Evolutionary conservation across 208 protist genomes (phyloP).

Genomic region (Crithidia expoeki): DNA sequence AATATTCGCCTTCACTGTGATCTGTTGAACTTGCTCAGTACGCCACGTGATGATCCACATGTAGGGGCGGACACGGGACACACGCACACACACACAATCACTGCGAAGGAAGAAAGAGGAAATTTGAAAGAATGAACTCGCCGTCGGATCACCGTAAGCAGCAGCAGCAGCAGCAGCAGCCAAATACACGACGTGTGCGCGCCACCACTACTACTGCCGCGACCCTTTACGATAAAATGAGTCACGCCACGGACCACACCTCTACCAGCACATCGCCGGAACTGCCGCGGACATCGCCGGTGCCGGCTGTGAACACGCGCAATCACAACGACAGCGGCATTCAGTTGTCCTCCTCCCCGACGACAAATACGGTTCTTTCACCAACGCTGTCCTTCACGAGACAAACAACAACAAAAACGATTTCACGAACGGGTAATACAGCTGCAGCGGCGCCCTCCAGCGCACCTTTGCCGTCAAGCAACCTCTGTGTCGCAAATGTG

Average conservation of each 20-base stretch:
- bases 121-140: neutral
- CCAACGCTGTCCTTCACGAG: neutral
- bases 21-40: too few relatives aligned
- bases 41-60: too few relatives aligned
- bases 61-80: too few relatives aligned
- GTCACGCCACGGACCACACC: neutral
- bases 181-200: neutral
- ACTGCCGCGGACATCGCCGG: neutral
- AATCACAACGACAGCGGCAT: neutral
- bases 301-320: neutral
- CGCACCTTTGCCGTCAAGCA: conserved; percentile 3
- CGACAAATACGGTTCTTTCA: neutral
- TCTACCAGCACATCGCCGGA: neutral
- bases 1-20: too few relatives aligned
- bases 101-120: neutral
- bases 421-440: neutral
- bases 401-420: neutral
- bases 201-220: conserved; percentile 3
- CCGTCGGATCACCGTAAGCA: neutral
- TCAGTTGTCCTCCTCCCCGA: too few relatives aligned
- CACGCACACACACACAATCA: neutral
- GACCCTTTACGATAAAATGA: conserved; percentile 11
- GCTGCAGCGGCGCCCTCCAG: neutral
- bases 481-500: neutral
- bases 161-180: conserved; percentile 6